Base-by-base conservation (phyloP, 768 basidiomycete genomes). In the Cystofilobasidium capitatum region DNA sequence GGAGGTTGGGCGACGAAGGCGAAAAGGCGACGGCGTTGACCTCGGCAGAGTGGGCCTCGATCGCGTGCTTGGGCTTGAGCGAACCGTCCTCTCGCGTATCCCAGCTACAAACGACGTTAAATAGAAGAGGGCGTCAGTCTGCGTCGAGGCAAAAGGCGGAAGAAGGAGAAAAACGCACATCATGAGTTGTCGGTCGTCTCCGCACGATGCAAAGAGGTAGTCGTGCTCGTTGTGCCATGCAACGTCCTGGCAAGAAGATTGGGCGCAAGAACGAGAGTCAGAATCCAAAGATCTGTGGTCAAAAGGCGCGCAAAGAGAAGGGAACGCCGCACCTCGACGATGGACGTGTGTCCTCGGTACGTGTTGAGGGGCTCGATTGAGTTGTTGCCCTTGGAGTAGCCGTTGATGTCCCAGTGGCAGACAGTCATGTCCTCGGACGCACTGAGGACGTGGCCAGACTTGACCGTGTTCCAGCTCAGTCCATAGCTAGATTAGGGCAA, bases 401-500 rank as follows among this genome's bases (percentile, higher is more conserved):
- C 84, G 74, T 89, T 90, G 45, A 97, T 79, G 75, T 99, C 96
- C 94, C 96, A 99, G 75, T 91, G 85, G 72, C 91, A 96, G 42
- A 98, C 85, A 0, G 93, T 96, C 81, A 87, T 90, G 76, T 98
- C 96, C 76, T 98, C 93, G 6, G 91, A 92, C 26, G 90, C 89
- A 72, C 89, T 91, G 8, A 98, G 80, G 17, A 99, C 81, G 74
- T 92, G 85, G 0, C 96, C 96, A 44, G 81, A 71, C 75, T 88
- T 91, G 44, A 82, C 75, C 7, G 90, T 86, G 79, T 84, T 96
- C 96, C 96, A 99, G 26, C 89, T 86, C 54, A 99, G 78, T 3
- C 96, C 96, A 75, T 91, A 99, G 35, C 92, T 93, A 70, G 14
- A 31, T 17, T 10, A n/a, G n/a, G 3, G 36, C 40, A 36, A 16